phyloP scores from a whole-genome alignment of 495 filamentous ascomycete genomes.

The Pyrenopolyporus hunteri region DNA sequence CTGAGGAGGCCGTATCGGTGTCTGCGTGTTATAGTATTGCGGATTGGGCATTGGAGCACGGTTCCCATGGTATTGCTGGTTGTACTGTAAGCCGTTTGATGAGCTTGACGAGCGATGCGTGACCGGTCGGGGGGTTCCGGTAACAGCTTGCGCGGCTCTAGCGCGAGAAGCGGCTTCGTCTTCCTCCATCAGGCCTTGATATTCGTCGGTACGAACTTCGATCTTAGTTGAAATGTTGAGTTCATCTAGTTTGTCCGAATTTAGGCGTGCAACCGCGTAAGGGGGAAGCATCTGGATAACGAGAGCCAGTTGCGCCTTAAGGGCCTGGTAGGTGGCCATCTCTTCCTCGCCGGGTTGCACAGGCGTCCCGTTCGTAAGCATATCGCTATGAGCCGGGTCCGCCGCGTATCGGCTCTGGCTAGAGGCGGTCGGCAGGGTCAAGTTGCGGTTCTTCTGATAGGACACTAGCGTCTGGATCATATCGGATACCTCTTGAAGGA shows the following conservation, averaged over 20 bases:
- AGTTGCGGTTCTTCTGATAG: conserved; percentile 81
- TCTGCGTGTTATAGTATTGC: conserved; percentile 50
- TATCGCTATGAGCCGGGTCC: conserved; percentile 58
- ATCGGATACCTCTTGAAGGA: conserved; percentile 80
- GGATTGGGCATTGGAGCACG: conserved; percentile 48
- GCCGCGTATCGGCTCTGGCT: conserved; percentile 55
- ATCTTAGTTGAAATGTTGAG: conserved; percentile 85
- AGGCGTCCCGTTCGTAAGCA: conserved; percentile 55
- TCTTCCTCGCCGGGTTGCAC: conserved; percentile 68
- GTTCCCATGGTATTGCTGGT: conserved; percentile 47
- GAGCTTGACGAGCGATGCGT: conserved; percentile 49
- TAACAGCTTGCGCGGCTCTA: conserved; percentile 46
- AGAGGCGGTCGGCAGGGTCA: conserved; percentile 56
- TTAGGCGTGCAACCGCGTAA: conserved; percentile 82
- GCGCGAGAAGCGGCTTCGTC: conserved; percentile 64
- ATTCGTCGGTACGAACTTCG: conserved; percentile 70
- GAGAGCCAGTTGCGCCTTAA: conserved; percentile 73
- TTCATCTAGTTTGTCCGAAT: conserved; percentile 81
- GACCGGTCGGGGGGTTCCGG: conserved; percentile 43
- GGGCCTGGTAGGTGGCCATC: conserved; percentile 70
- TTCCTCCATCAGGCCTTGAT: conserved; percentile 84
- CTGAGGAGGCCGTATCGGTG: conserved; percentile 46
- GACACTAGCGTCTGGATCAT: conserved; percentile 84
- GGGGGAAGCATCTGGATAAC: conserved; percentile 81
- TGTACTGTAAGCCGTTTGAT: conserved; percentile 42